Base-by-base conservation (phyloP, 2,329 filamentous ascomycete genomes). In the Pestalotiopsis sp. region DNA sequence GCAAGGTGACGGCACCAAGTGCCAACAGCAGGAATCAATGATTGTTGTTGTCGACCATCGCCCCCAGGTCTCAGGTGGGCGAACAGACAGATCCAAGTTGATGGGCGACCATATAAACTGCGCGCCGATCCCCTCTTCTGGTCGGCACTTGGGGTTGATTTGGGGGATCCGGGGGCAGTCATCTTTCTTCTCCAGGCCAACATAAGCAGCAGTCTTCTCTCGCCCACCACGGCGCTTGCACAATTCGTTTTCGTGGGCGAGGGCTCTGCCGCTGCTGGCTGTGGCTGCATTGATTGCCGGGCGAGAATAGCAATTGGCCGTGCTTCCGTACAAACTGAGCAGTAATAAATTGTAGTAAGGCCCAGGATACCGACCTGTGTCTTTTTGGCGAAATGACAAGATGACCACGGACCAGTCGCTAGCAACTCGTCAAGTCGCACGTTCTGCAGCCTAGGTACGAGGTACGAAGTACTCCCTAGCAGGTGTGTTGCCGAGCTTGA, bases 1-100 rank as follows among this genome's bases (percentile, higher is more conserved):
- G 59, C 27, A 52, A 52, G 14, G 45, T 52, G 45, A 52, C 45
- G 45, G 45, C 45, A 52, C 45, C 45, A 52, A 52, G 17, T 36
- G 31, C 31, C 31, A 36, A 36, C 31, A 36, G 31, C 55, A 13
- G 2, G 55, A 25, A 25, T 59, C 4, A 7, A 11, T n/a, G 57
- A 23, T 13, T 59, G 59, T 20, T 41, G 52, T 23, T n/a, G 20
- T n/a, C 63, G 25, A 27, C 17, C 27, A 23, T 14, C 31, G 41
- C 20, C 39, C 9, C 62, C 20, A n/a, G 31, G 63, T 65, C 17
- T 65, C 63, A 65, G 63, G 63, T 65, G 27, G 63, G 49, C 49
- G 63, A 58, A 65, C 63, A 36, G 63, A 57, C 49, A 23, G 14
- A 65, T 31, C 36, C 45, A 17, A 52, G 45, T n/a, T 52, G 17